Conservation (phyloP, 495 filamentous ascomycete species). For the Chaetomium cochliodes region DNA sequence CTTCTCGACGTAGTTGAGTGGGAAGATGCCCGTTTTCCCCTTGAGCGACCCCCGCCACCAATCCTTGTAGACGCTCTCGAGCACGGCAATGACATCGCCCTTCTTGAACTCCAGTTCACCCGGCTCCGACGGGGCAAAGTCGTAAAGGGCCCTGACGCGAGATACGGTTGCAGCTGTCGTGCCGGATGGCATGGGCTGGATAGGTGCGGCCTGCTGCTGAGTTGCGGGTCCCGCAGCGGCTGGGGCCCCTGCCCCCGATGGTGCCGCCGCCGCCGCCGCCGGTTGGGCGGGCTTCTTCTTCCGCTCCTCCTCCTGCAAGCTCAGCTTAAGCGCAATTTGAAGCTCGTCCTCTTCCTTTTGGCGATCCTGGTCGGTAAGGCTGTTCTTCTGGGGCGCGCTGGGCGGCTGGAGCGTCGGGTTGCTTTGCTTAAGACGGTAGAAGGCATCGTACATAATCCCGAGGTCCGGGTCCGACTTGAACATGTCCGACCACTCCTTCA, state of each 20-base stretch:
- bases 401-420: constrained; percentile 92
- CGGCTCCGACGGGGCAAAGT: constrained; percentile 90
- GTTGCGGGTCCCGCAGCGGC: constrained; percentile 8
- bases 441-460: constrained; percentile 97
- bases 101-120: constrained; percentile 95
- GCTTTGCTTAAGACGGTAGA: constrained; percentile 76
- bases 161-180: constrained; percentile 98
- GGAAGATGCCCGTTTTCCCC: constrained; percentile 96
- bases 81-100: constrained; percentile 93
- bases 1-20: constrained; percentile 98
- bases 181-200: constrained; percentile 46
- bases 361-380: constrained; percentile 85
- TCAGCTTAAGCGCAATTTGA: constrained; percentile 91
- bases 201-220: constrained; percentile 39
- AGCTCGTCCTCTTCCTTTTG: constrained; percentile 97
- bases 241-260: constrained; percentile 35
- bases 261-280: constrained; percentile 34
- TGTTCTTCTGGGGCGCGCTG: constrained; percentile 84
- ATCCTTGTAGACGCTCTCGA: constrained; percentile 98
- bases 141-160: constrained; percentile 86
- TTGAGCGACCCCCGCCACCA: constrained; percentile 98
- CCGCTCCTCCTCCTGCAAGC: constrained; percentile 75
- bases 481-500: constrained; percentile 95
- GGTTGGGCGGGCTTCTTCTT: constrained; percentile 43
- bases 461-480: constrained; percentile 87